A percentile compares a stretch with the other conserved stretches of the same genome.
phyloP scores from a whole-genome alignment of 208 protist genomes.

The Trypanosoma melophagium region DNA sequence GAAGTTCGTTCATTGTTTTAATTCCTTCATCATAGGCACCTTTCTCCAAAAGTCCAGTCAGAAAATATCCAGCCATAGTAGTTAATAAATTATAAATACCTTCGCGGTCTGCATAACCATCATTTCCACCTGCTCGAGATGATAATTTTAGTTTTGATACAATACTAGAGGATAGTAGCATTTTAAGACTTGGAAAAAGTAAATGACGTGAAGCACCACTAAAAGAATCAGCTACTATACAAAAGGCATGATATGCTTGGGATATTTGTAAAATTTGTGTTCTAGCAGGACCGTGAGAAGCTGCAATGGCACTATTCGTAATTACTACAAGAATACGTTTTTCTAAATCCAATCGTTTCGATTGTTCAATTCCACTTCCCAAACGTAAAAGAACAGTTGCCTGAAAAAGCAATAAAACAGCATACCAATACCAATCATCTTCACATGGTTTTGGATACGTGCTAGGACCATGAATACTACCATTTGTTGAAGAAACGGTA shows the following conservation, averaged over 20 bases:
- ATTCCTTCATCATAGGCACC: slow-evolving; percentile 43
- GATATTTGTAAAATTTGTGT: slow-evolving; percentile 29
- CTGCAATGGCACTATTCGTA: slow-evolving; percentile 78
- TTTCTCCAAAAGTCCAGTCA: slow-evolving; percentile 26
- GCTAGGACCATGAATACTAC: slow-evolving; percentile 4
- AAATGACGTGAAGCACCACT: slow-evolving; percentile 22
- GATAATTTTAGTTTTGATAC: slow-evolving; percentile 13
- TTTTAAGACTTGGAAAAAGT: slow-evolving; percentile 63
- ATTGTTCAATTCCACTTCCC: slow-evolving; percentile 33
- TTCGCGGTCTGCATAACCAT: slow-evolving; percentile 20
- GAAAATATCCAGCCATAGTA: slow-evolving; percentile 26
- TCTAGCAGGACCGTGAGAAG: slow-evolving; percentile 37
- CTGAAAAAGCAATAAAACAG: slow-evolving; percentile 58
- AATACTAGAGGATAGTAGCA: slow-evolving; percentile 56
- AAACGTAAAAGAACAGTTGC: slow-evolving; percentile 38
- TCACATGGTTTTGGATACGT: slow-evolving; percentile 37
- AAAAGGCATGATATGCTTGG: slow-evolving; percentile 30
- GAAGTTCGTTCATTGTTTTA: slow-evolving; percentile 41
- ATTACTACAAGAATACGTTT: slow-evolving; percentile 47
- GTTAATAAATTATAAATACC: slow-evolving; percentile 13
- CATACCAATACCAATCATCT: slow-evolving; percentile 70
- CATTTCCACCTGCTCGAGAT: slow-evolving; percentile 1
- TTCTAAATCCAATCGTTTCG: slow-evolving; percentile 30
- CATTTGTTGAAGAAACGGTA: not conserved
- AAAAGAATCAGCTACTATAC: slow-evolving; percentile 24